A percentile compares a stretch with the other conserved stretches of the same genome.
These are phyloP conservation scores for Plantago ovata DNA, from an alignment of 257 asterid genomes.

Conservation along the genomic window DNA sequence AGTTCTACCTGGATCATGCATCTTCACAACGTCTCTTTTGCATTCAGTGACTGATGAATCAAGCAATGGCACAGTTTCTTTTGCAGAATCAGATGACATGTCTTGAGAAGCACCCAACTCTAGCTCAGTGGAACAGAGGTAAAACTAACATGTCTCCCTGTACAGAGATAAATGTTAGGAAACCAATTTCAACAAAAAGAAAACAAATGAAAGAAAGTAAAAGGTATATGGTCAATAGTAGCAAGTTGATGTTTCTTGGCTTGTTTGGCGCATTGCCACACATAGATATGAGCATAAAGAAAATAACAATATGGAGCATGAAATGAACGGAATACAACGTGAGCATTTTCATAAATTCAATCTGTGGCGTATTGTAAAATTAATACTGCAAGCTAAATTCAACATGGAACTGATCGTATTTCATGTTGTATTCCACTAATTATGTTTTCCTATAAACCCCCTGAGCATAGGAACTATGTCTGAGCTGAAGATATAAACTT, in stretches of 20 bases:
- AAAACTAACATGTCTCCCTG: constrained; percentile 18
- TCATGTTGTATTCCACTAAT: too few species aligned
- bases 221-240: not conserved
- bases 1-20: constrained; percentile 52
- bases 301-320: not conserved
- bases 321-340: not conserved
- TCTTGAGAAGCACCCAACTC: constrained; percentile 25
- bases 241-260: not conserved
- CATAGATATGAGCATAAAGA: not conserved
- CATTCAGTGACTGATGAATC: constrained; percentile 47
- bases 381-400: too few species aligned
- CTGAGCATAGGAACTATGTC: too few species aligned
- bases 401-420: too few species aligned
- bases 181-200: constrained; percentile 8
- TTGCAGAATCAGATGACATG: constrained; percentile 57
- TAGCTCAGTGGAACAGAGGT: constrained; percentile 20
- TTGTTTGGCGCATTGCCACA: not conserved
- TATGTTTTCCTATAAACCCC: too few species aligned
- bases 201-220: constrained; percentile 1
- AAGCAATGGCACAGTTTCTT: constrained; percentile 40
- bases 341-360: not conserved
- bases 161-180: constrained; percentile 12
- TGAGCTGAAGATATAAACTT: too few species aligned
- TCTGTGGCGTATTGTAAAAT: too few species aligned
- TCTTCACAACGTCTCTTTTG: constrained; percentile 36